These are phyloP conservation scores for Nitzschia inconspicua DNA, from an alignment of 108 stramenopile species.

Conservation along the genomic window DNA sequence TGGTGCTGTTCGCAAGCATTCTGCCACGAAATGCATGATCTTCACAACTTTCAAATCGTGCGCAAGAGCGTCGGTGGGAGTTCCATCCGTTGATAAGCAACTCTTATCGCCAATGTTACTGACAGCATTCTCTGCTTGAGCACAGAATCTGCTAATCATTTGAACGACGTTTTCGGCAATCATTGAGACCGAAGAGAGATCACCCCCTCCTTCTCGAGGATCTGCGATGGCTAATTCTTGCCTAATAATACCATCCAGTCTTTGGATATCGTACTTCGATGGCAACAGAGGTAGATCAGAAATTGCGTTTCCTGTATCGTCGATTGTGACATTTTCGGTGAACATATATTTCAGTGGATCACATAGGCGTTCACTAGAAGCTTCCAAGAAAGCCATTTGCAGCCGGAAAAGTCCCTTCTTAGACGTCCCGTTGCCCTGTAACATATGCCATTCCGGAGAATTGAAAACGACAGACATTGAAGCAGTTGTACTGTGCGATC, in stretches of 20 bases:
- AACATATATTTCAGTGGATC: conserved; percentile 82
- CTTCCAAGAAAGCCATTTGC: conserved; percentile 67
- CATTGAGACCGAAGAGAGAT: conserved; percentile 64
- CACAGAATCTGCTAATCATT: conserved; percentile 72
- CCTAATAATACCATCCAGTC: conserved; percentile 70
- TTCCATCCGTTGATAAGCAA: conserved; percentile 43
- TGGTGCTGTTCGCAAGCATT: conserved; percentile 56
- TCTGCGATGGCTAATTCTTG: conserved; percentile 80
- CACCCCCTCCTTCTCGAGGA: conserved; percentile 83
- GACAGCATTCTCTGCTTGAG: conserved; percentile 57
- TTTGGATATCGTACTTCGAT: conserved; percentile 77
- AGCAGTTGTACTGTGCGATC: conserved; percentile 8
- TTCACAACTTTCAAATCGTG: conserved; percentile 78
- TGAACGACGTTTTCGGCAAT: conserved; percentile 67
- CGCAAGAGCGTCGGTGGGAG: conserved; percentile 57
- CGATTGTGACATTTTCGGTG: conserved; percentile 66
- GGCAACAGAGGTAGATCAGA: conserved; percentile 61
- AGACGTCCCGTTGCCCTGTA: conserved; percentile 46
- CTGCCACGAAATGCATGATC: conserved; percentile 50
- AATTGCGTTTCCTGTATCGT: conserved; percentile 69
- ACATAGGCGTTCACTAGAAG: conserved; percentile 59
- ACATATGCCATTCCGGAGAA: conserved; percentile 65
- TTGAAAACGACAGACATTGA: conserved; percentile 61
- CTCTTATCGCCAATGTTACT: conserved; percentile 55
- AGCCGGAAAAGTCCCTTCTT: conserved; percentile 55